Evolutionary conservation across 768 basidiomycete species (phyloP), one percentile per base, ranked within the genome.

Genomic region (Brasilioporus rufonigricans): DNA sequence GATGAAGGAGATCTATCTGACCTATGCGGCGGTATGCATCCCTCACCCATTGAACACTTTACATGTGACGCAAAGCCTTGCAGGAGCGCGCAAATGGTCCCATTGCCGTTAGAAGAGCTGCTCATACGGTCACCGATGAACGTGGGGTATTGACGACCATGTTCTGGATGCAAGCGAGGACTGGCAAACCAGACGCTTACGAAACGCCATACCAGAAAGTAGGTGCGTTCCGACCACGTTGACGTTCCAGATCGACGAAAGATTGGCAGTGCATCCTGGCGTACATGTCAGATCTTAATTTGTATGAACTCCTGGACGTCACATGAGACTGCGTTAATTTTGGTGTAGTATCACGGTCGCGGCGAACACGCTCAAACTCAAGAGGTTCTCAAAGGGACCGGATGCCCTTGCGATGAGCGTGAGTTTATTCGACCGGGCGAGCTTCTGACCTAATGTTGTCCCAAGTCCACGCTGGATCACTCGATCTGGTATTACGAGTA

Each of bases 111-210:
- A 87, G 81, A 70, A 68, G 73, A 27, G 86, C 83, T 0, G 71
- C 67, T 31, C 76, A 76, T 32, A 69, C 78, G 23, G 71, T 75
- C 44, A 60, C 71, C 19, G 64, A 74, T 3, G 68, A 71, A 27
- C 76, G 81, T 26, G 86, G 86, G 4, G 72, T 71, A 19, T 68
- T 78, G 27, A 74, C 76, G 18, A 78, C 77, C 52, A 82, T 85
- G 80, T 89, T 83, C 63, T 93, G 91, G 91, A 88, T 91, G 86
- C 82, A 84, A 65, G 85, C 89, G 4, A 79, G 80, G 56, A 78
- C 83, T 57, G 69, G 69, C 24, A 31, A 29, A 45, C 77, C 84
- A 52, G 84, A 86, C 1, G 76, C 78, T 60, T 88, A 88, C 65
- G 84, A 82, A 40, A 66, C 83, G 5, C 80, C 83, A 21, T 93